Percentiles rank a stretch among this genome's conserved stretches.
Conservation (phyloP, 371 early-diverging fungal species). For the Catenaria anguillulae region DNA sequence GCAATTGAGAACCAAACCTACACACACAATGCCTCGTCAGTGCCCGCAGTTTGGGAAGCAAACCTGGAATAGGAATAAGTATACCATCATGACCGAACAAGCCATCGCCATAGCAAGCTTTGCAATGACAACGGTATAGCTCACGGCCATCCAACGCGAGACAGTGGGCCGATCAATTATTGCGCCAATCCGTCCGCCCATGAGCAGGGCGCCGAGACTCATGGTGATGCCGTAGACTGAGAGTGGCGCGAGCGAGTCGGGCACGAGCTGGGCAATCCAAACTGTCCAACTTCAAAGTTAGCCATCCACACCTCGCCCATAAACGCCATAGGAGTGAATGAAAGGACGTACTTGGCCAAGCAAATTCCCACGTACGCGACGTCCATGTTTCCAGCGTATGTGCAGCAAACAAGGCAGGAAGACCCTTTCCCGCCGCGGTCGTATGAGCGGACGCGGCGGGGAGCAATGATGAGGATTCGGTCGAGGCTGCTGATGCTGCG, state of each 20-base stretch:
- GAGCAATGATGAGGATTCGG: too few relatives aligned
- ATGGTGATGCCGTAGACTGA: background rate
- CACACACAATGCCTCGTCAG: too few relatives aligned
- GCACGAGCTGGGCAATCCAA: background rate
- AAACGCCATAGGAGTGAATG: too few relatives aligned
- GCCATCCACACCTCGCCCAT: too few relatives aligned
- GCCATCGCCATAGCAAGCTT: background rate
- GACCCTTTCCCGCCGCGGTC: background rate
- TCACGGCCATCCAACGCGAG: background rate
- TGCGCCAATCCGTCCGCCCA: background rate
- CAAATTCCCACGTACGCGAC: constrained; percentile 3
- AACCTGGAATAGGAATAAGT: too few relatives aligned
- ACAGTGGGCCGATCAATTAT: background rate
- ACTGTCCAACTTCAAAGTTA: too few relatives aligned
- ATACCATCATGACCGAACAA: background rate
- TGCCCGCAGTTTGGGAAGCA: too few relatives aligned
- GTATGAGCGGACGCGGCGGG: too few relatives aligned
- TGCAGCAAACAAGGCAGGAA: background rate
- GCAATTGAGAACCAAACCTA: background rate
- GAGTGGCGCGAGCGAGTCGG: background rate
- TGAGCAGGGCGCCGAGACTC: background rate
- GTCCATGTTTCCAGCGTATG: background rate
- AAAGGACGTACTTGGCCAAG: too few relatives aligned
- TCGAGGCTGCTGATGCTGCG: too few relatives aligned
- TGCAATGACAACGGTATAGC: background rate